Conservation (phyloP, 306 rosid species). For the Heteromeles arbutifolia region DNA sequence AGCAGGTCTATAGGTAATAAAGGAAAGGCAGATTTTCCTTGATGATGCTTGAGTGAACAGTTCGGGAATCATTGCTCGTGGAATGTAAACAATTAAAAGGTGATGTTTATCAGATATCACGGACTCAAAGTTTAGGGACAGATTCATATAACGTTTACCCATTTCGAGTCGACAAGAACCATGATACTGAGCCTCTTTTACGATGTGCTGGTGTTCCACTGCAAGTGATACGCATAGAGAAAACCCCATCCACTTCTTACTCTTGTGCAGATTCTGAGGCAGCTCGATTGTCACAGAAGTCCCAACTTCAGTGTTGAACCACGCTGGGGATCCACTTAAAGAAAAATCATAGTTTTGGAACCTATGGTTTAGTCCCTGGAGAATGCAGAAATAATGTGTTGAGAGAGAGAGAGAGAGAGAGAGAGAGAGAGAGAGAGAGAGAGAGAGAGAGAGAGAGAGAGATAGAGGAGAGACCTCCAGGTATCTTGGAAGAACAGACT, state of each 20-base stretch:
- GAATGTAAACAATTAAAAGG: neutral
- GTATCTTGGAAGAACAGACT: neutral
- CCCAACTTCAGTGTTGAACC: neutral
- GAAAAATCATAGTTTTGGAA: neutral
- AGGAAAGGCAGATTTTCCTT: neutral
- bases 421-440: neutral
- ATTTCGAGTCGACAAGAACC: neutral
- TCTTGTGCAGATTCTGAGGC: neutral
- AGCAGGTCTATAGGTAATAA: neutral
- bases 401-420: neutral
- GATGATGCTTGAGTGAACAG: neutral
- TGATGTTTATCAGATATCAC: neutral
- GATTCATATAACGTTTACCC: neutral
- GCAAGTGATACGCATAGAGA: neutral
- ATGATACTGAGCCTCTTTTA: neutral
- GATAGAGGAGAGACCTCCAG: neutral
- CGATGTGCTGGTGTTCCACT: neutral
- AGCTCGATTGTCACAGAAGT: neutral
- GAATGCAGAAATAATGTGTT: neutral
- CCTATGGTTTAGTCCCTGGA: neutral
- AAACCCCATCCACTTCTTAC: conserved; percentile 4
- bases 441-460: neutral
- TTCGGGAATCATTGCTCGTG: neutral
- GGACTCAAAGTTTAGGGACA: neutral
- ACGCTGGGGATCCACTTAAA: neutral